These are phyloP conservation scores for Clonostachys byssicola DNA, from an alignment of 2,329 filamentous ascomycete genomes.

Conservation along the genomic window DNA sequence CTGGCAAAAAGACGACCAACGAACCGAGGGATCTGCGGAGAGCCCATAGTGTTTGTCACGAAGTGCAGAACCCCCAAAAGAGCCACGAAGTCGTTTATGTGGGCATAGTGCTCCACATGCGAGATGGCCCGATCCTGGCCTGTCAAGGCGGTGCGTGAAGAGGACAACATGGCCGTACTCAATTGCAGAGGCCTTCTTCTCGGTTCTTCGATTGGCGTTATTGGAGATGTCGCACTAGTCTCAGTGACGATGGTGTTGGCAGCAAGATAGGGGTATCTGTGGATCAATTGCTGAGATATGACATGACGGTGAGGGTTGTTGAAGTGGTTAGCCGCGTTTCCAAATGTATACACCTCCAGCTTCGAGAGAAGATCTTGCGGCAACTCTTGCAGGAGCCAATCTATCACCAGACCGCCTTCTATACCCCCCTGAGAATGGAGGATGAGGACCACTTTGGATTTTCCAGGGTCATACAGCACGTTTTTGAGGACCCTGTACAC, in stretches of 20 bases:
- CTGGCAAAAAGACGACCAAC: conserved; percentile 58
- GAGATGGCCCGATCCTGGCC: conserved; percentile 50
- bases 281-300: conserved; percentile 31
- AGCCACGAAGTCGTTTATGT: conserved; percentile 69
- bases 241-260: conserved; percentile 27
- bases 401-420: conserved; percentile 66
- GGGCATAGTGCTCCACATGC: conserved; percentile 78
- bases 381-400: conserved; percentile 73
- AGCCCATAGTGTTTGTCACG: conserved; percentile 34
- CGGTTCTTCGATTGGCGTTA: no score
- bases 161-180: conserved; percentile 17
- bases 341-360: conserved; percentile 76
- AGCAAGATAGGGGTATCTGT: conserved; percentile 24
- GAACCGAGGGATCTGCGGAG: conserved; percentile 51
- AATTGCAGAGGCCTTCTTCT: neutral
- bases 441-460: conserved; percentile 69
- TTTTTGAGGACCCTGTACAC: conserved; percentile 61
- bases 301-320: conserved; percentile 65
- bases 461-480: conserved; percentile 54
- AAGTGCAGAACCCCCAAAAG: conserved; percentile 73
- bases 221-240: conserved; percentile 4
- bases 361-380: conserved; percentile 61
- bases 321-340: conserved; percentile 75
- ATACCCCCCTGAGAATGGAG: conserved; percentile 77
- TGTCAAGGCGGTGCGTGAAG: conserved; percentile 25